Base-by-base conservation (phyloP, 2,329 filamentous ascomycete species). In the Ascochyta rabiei region DNA sequence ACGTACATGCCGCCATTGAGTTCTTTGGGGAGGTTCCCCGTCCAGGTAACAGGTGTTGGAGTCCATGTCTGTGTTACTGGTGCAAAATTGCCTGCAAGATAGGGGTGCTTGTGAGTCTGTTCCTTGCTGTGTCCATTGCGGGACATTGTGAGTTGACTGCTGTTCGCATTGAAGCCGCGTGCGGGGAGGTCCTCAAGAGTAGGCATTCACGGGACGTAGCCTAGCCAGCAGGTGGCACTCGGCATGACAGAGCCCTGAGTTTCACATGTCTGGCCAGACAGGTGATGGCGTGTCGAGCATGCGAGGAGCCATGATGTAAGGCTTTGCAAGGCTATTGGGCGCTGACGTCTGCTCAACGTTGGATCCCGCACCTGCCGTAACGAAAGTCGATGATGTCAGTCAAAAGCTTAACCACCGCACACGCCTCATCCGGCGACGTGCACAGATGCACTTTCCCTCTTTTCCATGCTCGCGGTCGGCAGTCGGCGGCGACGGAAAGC, bases 1-100 rank as follows among this genome's bases (percentile, higher is more conserved):
- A 90, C 84, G 64, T 90, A 90, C 71, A 90, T 83, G 12, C 88
- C 88, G 1, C 86, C 88, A 8, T 80, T 79, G 35, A 91, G 79
- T 57, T 89, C 87, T n/a, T 75, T 58, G 1, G 88, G 88, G 44
- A 90, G 86, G 0, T 58, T 68, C 6, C 88, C 88, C 2, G 79
- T 77, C 63, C 82, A 84, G 1, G 75, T 62, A 57, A 87, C 89
- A 45, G 80, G 78, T 24, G 82, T 87, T 15, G 88, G 77, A 9
- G 79, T 74, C 18, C 81, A 76, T 34, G 81, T 84, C 45, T 78
- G 78, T 5, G 84, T 80, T 1, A 89, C 82, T 0, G 88, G 87
- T 0, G 87, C 87, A 68, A 89, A 90, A 69, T 90, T 90, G 40
- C 88, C 88, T 6, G 81, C 79, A 1, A 89, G 79, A 61, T 88